A percentile compares a stretch with the other conserved stretches of the same genome.
These are phyloP conservation scores for Diaporthe ampelina DNA, from an alignment of 2,329 filamentous ascomycete species.

Conservation along the genomic window DNA sequence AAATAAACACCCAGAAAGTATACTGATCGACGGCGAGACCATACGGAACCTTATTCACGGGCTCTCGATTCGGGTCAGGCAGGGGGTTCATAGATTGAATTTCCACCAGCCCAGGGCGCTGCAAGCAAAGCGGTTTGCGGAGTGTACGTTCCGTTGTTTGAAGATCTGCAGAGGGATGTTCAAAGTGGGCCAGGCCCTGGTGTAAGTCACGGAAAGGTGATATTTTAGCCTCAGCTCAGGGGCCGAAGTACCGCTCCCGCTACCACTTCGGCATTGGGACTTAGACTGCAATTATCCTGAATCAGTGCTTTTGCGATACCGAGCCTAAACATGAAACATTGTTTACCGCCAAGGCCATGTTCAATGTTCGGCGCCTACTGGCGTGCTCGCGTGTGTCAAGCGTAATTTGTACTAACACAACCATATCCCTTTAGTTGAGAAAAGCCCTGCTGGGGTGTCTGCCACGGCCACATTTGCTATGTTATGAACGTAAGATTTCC, in stretches of 20 bases:
- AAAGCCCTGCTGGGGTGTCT: no score
- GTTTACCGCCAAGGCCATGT: conserved; percentile 3
- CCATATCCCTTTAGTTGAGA: no score
- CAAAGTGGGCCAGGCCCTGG: conserved; percentile 11
- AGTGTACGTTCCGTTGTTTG: conserved; percentile 29
- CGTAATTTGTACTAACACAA: neutral
- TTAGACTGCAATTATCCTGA: neutral
- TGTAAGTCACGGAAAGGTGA: conserved; percentile 49
- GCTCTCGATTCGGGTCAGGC: neutral
- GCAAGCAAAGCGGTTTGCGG: conserved; percentile 1
- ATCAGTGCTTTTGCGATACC: neutral
- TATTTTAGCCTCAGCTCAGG: conserved; percentile 44
- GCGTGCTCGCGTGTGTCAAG: neutral
- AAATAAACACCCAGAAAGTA: conserved; percentile 5
- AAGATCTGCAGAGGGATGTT: conserved; percentile 28
- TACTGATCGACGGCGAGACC: neutral
- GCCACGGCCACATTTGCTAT: no score
- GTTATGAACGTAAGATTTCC: no score
- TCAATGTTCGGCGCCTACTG: neutral
- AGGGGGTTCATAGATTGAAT: neutral
- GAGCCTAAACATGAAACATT: conserved; percentile 25
- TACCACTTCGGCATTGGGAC: conserved; percentile 17
- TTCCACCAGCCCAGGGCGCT: neutral
- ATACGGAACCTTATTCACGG: neutral
- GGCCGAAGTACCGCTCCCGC: conserved; percentile 33